phyloP scores from a whole-genome alignment of 495 filamentous ascomycete genomes.

The Talaromyces nanjingensis region DNA sequence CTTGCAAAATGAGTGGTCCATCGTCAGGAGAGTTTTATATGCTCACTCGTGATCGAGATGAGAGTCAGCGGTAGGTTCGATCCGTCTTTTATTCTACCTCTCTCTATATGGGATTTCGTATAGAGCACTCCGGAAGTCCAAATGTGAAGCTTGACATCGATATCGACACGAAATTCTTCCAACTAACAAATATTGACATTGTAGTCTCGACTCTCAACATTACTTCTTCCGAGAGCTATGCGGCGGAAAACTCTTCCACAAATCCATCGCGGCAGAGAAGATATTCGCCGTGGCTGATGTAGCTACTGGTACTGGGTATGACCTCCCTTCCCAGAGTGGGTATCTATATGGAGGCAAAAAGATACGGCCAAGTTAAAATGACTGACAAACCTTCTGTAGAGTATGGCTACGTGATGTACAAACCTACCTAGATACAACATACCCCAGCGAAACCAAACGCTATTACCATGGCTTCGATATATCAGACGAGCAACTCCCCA shows the following conservation, averaged over 20 bases:
- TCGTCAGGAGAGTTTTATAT: neutral
- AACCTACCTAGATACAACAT: constrained; percentile 9
- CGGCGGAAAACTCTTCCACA: constrained; percentile 19
- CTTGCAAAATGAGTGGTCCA: neutral
- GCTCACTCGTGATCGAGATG: neutral
- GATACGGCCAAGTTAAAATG: no score
- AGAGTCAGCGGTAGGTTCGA: neutral
- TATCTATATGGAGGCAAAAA: neutral
- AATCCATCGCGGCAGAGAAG: constrained; percentile 18
- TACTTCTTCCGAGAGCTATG: constrained; percentile 17
- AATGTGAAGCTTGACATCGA: no score
- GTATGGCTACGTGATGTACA: constrained; percentile 21
- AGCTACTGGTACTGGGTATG: constrained; percentile 33
- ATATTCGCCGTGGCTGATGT: constrained; percentile 26
- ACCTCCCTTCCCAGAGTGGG: neutral
- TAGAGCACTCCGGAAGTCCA: neutral
- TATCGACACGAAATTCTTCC: no score
- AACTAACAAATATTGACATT: neutral
- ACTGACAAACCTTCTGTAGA: neutral
- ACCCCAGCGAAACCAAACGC: neutral
- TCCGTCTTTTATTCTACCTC: neutral
- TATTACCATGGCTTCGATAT: constrained; percentile 33
- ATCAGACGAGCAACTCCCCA: constrained; percentile 24
- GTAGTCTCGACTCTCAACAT: constrained; percentile 24
- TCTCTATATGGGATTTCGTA: neutral